Percentiles rank a stretch among this genome's conserved stretches.
Conservation (phyloP, 305 asterid species). For the Salvia sclarea region DNA sequence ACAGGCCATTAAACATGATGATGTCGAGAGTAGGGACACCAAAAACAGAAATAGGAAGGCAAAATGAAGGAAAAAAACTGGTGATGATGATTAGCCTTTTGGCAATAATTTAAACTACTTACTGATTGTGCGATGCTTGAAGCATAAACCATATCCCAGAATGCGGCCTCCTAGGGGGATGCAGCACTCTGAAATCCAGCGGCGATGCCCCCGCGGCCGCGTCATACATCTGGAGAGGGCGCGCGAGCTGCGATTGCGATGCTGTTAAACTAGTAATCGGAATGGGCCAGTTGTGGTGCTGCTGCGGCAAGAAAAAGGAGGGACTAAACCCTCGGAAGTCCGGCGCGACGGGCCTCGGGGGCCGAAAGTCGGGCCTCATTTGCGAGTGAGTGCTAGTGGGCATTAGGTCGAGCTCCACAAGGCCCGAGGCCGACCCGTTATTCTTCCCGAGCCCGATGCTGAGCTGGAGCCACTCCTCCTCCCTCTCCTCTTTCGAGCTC, state of each 20-base stretch:
- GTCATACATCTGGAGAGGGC: slow-evolving; percentile 43
- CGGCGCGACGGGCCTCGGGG: slow-evolving; percentile 36
- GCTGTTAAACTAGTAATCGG: slow-evolving; percentile 29
- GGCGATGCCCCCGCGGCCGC: slow-evolving; percentile 23
- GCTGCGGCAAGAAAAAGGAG: slow-evolving; percentile 36
- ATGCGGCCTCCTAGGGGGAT: slow-evolving; percentile 80
- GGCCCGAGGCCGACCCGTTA: slow-evolving; percentile 25
- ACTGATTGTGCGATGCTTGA: slow-evolving; percentile 79
- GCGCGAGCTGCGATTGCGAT: slow-evolving; percentile 34
- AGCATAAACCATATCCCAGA: slow-evolving; percentile 91
- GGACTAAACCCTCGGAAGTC: slow-evolving; percentile 6
- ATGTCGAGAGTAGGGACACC: slow-evolving; percentile 28
- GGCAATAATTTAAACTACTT: slow-evolving; percentile 32
- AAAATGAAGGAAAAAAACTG: background rate
- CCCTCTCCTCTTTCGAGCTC: slow-evolving; percentile 33
- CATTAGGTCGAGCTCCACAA: slow-evolving; percentile 69
- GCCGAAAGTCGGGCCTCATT: slow-evolving; percentile 35
- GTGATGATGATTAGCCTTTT: background rate
- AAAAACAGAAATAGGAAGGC: background rate
- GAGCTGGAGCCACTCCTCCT: slow-evolving; percentile 72
- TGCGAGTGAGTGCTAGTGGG: slow-evolving; percentile 31
- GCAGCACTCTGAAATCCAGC: slow-evolving; percentile 68
- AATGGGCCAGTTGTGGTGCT: slow-evolving; percentile 49
- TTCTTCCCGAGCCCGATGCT: slow-evolving; percentile 52
- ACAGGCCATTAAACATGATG: slow-evolving; percentile 16